A percentile compares a stretch with the other conserved stretches of the same genome.
These are phyloP conservation scores for Citrus maxima DNA, from an alignment of 345 rosid species.

Conservation along the genomic window DNA sequence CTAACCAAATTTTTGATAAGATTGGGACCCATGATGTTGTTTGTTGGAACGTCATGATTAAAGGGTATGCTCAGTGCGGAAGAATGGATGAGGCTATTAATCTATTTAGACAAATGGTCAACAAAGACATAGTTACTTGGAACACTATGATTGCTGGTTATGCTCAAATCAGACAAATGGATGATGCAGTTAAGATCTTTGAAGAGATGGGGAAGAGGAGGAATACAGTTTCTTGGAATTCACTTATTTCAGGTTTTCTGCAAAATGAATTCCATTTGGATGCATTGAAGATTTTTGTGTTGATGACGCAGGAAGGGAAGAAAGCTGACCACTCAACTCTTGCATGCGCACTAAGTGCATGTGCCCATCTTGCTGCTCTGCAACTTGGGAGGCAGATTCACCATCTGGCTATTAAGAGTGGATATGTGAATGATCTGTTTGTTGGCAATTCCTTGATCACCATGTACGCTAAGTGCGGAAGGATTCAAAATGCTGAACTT, in stretches of 20 bases:
- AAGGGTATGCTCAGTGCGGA: constrained; percentile 33
- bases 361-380: constrained; percentile 36
- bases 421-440: not conserved
- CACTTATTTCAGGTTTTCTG: constrained; percentile 34
- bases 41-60: constrained; percentile 39
- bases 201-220: constrained; percentile 25
- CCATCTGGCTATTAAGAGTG: constrained; percentile 24
- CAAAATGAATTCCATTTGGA: constrained; percentile 24
- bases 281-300: constrained; percentile 20
- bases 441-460: constrained; percentile 14
- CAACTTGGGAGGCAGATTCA: constrained; percentile 38
- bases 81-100: constrained; percentile 34
- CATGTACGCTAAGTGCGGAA: constrained; percentile 44
- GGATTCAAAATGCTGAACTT: constrained; percentile 17
- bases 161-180: constrained; percentile 33
- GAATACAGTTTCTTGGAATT: constrained; percentile 45
- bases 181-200: constrained; percentile 25
- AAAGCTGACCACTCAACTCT: constrained; percentile 31
- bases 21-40: constrained; percentile 29
- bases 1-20: constrained; percentile 27
- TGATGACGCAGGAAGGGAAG: constrained; percentile 21
- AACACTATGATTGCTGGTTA: constrained; percentile 42
- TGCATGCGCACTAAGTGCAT: constrained; percentile 30
- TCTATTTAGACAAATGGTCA: constrained; percentile 24
- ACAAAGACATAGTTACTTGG: constrained; percentile 42